Conservation (phyloP, 129 eudicot species). For the Daucus carota region DH1_v3.0 NC_030386.2:7493501-7494000, state of each 20-base stretch:
- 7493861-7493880: constrained; percentile 15
- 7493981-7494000: constrained; percentile 12
- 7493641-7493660: constrained; percentile 27
- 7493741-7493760: constrained; percentile 44
- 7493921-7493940: not conserved
- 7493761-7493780: constrained; percentile 16
- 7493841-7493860: constrained; percentile 9
- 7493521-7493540: constrained; percentile 12
- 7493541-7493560: constrained; percentile 9
- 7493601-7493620: constrained; percentile 22
- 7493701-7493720: constrained; percentile 35
- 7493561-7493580: constrained; percentile 18
- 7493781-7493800: constrained; percentile 5
- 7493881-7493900: constrained; percentile 1
- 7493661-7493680: constrained; percentile 21
- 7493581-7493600: constrained; percentile 16
- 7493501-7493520: constrained; percentile 8
- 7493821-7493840: constrained; percentile 18
- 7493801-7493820: constrained; percentile 21
- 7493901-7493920: constrained; percentile 8
- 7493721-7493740: constrained; percentile 49
- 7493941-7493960: not conserved
- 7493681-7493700: constrained; percentile 35
- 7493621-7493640: constrained; percentile 28
- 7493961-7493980: constrained; percentile 2